These are phyloP conservation scores for Sparassis latifolia DNA, from an alignment of 1,284 basidiomycete species.

Conservation along the genomic window DNA sequence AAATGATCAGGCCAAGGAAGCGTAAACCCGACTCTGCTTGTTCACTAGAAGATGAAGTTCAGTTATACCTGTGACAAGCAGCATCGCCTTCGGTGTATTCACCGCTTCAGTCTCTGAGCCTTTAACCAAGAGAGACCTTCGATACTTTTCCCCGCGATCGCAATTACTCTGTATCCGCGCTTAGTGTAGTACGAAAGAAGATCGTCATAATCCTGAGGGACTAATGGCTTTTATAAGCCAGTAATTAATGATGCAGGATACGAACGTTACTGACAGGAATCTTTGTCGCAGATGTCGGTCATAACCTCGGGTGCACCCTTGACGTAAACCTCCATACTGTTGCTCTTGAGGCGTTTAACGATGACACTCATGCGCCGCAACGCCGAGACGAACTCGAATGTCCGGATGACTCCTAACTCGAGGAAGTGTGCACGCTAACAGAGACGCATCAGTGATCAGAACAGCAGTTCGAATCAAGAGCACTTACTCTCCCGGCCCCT, in stretches of 20 bases:
- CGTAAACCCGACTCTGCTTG: constrained; percentile 89
- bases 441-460: neutral
- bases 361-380: constrained; percentile 96
- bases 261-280: constrained; percentile 61
- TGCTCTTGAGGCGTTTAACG: constrained; percentile 91
- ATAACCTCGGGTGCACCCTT: constrained; percentile 99
- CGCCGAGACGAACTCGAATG: constrained; percentile 94
- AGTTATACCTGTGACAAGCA: neutral
- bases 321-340: constrained; percentile 95
- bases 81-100: constrained; percentile 17
- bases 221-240: constrained; percentile 33
- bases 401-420: constrained; percentile 93
- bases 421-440: constrained; percentile 87
- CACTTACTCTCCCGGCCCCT: constrained; percentile 63
- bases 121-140: constrained; percentile 95
- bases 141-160: constrained; percentile 94
- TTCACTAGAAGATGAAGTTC: constrained; percentile 47
- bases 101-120: constrained; percentile 95
- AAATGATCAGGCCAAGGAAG: constrained; percentile 95
- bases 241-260: neutral
- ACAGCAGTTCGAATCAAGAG: neutral
- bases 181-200: constrained; percentile 95
- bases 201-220: constrained; percentile 96
- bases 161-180: constrained; percentile 97
- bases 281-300: constrained; percentile 87